phyloP scores from a whole-genome alignment of 2,329 filamentous ascomycete genomes.

The Aspergillus sp. region DNA sequence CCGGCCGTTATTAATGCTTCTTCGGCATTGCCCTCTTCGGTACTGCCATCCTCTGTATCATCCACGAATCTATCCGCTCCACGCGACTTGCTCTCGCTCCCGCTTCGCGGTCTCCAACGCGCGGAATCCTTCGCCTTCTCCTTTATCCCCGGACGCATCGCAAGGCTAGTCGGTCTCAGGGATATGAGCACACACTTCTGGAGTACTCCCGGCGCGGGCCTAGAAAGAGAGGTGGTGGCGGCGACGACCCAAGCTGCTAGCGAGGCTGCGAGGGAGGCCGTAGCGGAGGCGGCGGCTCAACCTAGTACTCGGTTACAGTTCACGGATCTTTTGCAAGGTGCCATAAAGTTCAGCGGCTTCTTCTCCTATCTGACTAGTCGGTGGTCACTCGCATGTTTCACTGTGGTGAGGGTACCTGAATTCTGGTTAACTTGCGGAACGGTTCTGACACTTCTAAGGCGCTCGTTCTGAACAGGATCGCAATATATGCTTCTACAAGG shows the following conservation, averaged over 20 bases:
- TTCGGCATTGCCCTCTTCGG: not conserved
- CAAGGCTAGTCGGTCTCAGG: constrained; percentile 28
- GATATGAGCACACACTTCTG: constrained; percentile 26
- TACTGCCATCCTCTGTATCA: constrained; percentile 18
- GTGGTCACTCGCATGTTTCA: constrained; percentile 87
- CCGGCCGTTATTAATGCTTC: constrained; percentile 21
- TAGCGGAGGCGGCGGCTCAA: constrained; percentile 32
- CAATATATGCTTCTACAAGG: constrained; percentile 88
- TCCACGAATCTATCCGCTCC: constrained; percentile 27
- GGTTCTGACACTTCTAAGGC: constrained; percentile 50
- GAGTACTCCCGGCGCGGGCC: constrained; percentile 21
- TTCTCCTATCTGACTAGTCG: constrained; percentile 88
- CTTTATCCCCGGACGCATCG: constrained; percentile 35
- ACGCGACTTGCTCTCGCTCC: constrained; percentile 35
- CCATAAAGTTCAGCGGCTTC: constrained; percentile 76
- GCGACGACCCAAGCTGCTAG: constrained; percentile 38
- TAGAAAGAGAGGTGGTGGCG: constrained; percentile 42
- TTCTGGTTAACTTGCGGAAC: not conserved
- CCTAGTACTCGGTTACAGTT: constrained; percentile 36
- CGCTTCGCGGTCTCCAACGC: constrained; percentile 37
- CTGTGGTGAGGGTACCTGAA: constrained; percentile 56
- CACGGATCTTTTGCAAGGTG: constrained; percentile 48
- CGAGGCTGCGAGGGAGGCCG: constrained; percentile 31
- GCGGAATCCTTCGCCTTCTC: constrained; percentile 37
- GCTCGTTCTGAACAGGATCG: constrained; percentile 83